Evolutionary conservation across 2,329 filamentous ascomycete species (phyloP).

Genomic region (Penicillium verrucosum): DNA sequence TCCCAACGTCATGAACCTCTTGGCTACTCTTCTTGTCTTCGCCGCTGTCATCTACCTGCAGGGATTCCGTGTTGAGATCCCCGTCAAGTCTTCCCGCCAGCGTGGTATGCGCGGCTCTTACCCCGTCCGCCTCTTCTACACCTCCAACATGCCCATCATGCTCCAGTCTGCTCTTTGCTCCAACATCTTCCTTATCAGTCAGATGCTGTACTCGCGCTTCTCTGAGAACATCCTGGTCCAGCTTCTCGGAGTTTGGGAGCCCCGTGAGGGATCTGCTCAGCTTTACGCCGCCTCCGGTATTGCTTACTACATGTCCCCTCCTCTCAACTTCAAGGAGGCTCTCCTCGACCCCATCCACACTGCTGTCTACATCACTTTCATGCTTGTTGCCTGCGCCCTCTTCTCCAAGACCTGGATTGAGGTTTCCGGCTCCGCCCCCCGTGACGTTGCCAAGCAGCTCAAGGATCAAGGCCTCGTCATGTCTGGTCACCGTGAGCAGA

Average conservation of each 20-base stretch:
- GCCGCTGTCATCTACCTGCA: slow-evolving; percentile 98
- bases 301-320: slow-evolving; percentile 99
- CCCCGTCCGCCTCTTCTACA: slow-evolving; percentile 98
- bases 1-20: slow-evolving; percentile 98
- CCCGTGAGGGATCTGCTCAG: slow-evolving; percentile 88
- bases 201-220: slow-evolving; percentile 99
- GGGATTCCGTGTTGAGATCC: slow-evolving; percentile 99
- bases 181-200: slow-evolving; percentile 98
- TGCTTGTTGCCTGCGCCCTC: slow-evolving; percentile 94
- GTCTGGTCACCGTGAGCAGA: slow-evolving; percentile 98
- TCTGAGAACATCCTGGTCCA: slow-evolving; percentile 97
- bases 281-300: slow-evolving; percentile 90
- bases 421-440: slow-evolving; percentile 94
- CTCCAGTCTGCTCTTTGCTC: slow-evolving; percentile 96
- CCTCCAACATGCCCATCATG: slow-evolving; percentile 99
- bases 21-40: slow-evolving; percentile 90
- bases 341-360: slow-evolving; percentile 97
- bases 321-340: slow-evolving; percentile 94
- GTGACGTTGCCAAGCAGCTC: slow-evolving; percentile 98
- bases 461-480: slow-evolving; percentile 99
- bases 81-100: slow-evolving; percentile 98
- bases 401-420: slow-evolving; percentile 99
- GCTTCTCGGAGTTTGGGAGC: slow-evolving; percentile 97
- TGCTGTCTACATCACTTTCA: slow-evolving; percentile 90
- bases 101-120: slow-evolving; percentile 97